Base-by-base conservation (phyloP, 257 asterid genomes). In the Catharanthus roseus region DNA sequence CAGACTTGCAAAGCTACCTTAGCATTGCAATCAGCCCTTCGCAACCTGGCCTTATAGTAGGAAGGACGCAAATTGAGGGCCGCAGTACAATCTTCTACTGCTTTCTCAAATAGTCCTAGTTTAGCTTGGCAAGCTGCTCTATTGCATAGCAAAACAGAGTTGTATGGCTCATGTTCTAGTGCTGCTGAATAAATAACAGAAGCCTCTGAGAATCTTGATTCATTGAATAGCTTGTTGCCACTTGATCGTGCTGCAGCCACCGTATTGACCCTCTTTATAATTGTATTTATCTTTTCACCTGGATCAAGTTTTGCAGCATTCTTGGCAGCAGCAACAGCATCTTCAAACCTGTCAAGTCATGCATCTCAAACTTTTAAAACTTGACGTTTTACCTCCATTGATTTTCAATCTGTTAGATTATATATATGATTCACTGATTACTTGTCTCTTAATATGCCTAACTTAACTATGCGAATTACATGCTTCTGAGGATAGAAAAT, bases 61-160 rank as follows among this genome's bases (percentile, higher is more conserved):
- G 87, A 82, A 65, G 92, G 89, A 28, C 82, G 86, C 1, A 82
- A 57, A 19, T 45, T 53, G 33, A 89, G 87, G 39, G 96, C 92
- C 19, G 69, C 58, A 0, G 75, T 77, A 78, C 92, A 89, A 78
- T 86, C 96, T 67, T 89, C 96, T 2, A 80, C 75, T 21, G 90
- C 88, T 75, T 86, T 85, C 79, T 86, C 96, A 29, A 67, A 82
- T 38, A 80, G 84, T 3, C 89, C 82, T 29, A 85, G 67, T 54
- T 85, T 86, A 23, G 76, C 80, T 53, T 87, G 68, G 33, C 92
- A 83, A 64, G 92, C 86, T 53, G 88, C 92, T 74, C 96, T 65
- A 73, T 89, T 86, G 80, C 88, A 85, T 51, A 85, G 75, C 67
- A 89, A 72, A 53, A 85, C 58, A 10, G 96, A 76, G 76, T 86